Base-by-base conservation (phyloP, 1,284 basidiomycete genomes). In the Malassezia pachydermatis region DNA sequence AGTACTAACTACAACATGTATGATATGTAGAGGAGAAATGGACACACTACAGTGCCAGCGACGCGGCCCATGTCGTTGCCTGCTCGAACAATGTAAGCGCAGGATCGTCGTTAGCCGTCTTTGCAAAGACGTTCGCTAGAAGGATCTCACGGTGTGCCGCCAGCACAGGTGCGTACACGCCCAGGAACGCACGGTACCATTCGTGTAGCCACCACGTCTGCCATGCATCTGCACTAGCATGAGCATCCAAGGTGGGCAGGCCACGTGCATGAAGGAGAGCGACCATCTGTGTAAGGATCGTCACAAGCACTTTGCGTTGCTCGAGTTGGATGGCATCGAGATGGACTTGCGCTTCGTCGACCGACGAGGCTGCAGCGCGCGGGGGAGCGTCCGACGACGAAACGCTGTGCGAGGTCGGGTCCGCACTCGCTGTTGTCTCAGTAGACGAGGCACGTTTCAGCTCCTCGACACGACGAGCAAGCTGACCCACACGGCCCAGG, bases 401-500 rank as follows among this genome's bases (percentile, higher is more conserved):
- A 14, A 14, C 28, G 28, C 14, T 29, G n/a, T n/a, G n/a, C 7
- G 37, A 39, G 2, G 37, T 4, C 3, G 42, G 17, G 2, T 32
- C 32, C n/a, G 30, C 22, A 33, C 17, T 14, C 5, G 33, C 32
- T 5, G 39, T 19, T 25, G 63, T 60, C 19, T 37, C 19, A 13
- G 58, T 55, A n/a, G 59, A 59, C 27, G 64, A 60, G 5, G 54
- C 46, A 1, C 59, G 45, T 33, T 54, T 33, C 1, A 59, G 58
- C 13, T 53, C 48, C 16, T 60, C 60, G 14, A 70, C 41, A n/a
- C 68, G 42, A 9, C 55, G 56, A 20, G 51, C 45, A 7, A 72
- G 53, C 43, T 72, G 69, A 43, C 60, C 62, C 13, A 72, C 69
- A 3, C 69, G 58, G 2, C 67, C 69, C 16, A 68, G 60, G 5